Evolutionary conservation across 1,284 basidiomycete species (phyloP).

Genomic region (Hortiboletus rubellus): DNA sequence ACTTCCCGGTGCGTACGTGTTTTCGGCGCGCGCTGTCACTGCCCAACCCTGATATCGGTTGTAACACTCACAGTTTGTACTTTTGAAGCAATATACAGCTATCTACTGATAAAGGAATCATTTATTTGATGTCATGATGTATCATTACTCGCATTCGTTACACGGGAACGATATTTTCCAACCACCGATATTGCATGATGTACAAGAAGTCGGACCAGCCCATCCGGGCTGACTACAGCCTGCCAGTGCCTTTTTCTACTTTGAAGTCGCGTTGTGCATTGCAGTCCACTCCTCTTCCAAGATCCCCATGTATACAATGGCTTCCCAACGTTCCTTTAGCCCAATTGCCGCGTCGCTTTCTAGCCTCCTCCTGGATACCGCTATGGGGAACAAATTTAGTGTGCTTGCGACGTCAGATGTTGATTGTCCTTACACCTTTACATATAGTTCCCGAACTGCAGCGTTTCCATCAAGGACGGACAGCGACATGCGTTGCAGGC

Average conservation of each 20-base stretch:
- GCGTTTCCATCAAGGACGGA: slow-evolving; percentile 16
- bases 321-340: slow-evolving; percentile 16
- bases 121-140: too few relatives aligned
- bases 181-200: too few relatives aligned
- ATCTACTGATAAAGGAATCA: too few relatives aligned
- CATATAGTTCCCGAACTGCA: slow-evolving; percentile 9
- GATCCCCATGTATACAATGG: slow-evolving; percentile 22
- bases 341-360: slow-evolving; percentile 19
- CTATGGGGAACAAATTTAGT: too few relatives aligned
- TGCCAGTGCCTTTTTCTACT: background rate
- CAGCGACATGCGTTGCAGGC: slow-evolving; percentile 11
- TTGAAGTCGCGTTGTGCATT: background rate
- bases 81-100: too few relatives aligned
- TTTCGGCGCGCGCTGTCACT: background rate
- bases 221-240: too few relatives aligned
- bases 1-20: background rate
- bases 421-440: slow-evolving; percentile 16
- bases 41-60: too few relatives aligned
- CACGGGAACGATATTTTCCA: too few relatives aligned
- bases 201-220: too few relatives aligned
- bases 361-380: background rate
- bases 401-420: background rate
- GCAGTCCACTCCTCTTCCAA: slow-evolving; percentile 17
- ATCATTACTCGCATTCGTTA: too few relatives aligned
- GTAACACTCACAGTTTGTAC: too few relatives aligned